Base-by-base conservation (phyloP, 441 rosid genomes). In the Gossypium schwendimanii region DNA sequence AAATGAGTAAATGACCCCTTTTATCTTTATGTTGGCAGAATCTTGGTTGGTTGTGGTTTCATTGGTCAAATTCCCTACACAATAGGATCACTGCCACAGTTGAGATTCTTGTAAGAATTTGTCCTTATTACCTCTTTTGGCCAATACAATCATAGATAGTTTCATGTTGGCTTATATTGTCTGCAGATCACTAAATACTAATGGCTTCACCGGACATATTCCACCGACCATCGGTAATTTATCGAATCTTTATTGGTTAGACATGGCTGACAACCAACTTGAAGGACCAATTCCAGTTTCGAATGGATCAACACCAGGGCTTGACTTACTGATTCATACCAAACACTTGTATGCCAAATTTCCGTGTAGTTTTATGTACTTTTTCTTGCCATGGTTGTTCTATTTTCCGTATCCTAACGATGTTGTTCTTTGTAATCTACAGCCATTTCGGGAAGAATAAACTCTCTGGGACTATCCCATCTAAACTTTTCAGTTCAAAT, bases 251-350 rank as follows among this genome's bases (percentile, higher is more conserved):
- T 77, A 81, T 76, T 90, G 90, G 99, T 73, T 95, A 33, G 99
- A 95, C 80, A 80, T 95, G 69, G 84, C 95, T 14, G 94, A 88
- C 72, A 95, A 95, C 80, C 69, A 71, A 73, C 87, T 95, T 14
- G 77, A 69, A 10, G 99, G 99, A 68, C 0, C 75, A 1, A 74
- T 95, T 71, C 99, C 98, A 3, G 86, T 95, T 61, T 95, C 98
- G 0, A 44, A 33, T 60, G 94, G 81, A 49, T 77, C 79, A 10
- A 69, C 87, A 49, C 87, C 87, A 71, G 99, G 99, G 52, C 93
- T 95, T 54, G 95, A 95, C 77, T 77, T 78, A 87, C 86, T 95
- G 71, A 70, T 78, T 75, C 1, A 78, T 0, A 57, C 94, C 62
- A 63, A 62, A 69, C 99, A 95, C 82, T 95, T 93, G 98, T 95